A percentile compares a stretch with the other conserved stretches of the same genome.
Evolutionary conservation across 192 early-diverging fungal species (phyloP).

Genomic region (Dispira simplex): DNA sequence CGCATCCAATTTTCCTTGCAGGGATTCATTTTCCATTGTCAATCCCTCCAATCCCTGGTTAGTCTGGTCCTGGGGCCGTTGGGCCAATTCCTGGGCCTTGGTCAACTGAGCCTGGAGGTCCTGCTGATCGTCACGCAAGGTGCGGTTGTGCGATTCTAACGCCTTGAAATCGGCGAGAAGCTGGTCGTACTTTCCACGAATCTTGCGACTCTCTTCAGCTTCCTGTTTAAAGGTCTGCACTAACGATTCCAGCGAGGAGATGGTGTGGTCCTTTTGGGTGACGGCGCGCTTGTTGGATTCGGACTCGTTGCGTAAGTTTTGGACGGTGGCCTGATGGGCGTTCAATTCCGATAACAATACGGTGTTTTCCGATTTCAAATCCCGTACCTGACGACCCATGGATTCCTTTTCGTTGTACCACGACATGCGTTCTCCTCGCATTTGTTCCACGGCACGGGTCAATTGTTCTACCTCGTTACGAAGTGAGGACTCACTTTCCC

Average conservation of each 20-base stretch:
- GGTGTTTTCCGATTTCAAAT: conserved; percentile 6
- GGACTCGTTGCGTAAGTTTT: not conserved
- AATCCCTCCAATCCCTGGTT: not conserved
- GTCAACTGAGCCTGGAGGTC: not conserved
- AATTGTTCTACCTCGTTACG: conserved; percentile 8
- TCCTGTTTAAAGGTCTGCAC: conserved; percentile 8
- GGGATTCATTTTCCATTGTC: not conserved
- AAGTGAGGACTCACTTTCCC: conserved; percentile 2
- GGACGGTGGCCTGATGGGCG: not conserved
- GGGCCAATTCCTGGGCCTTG: not conserved
- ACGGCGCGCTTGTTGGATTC: not conserved
- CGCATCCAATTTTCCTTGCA: too few relatives aligned
- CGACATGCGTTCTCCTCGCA: conserved; percentile 6
- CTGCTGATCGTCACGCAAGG: not conserved
- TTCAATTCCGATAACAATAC: conserved; percentile 3
- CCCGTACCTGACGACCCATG: conserved; percentile 3
- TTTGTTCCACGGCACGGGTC: conserved; percentile 6
- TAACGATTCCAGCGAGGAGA: conserved; percentile 5
- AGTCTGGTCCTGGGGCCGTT: not conserved
- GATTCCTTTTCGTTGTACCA: conserved; percentile 8
- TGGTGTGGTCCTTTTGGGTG: conserved; percentile 8
- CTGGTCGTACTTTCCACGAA: conserved; percentile 9
- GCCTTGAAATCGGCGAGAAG: not conserved
- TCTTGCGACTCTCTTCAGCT: not conserved
- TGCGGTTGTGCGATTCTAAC: not conserved